Evolutionary conservation across 257 asterid species (phyloP).

Genomic region (Scutellaria barbata): DNA sequence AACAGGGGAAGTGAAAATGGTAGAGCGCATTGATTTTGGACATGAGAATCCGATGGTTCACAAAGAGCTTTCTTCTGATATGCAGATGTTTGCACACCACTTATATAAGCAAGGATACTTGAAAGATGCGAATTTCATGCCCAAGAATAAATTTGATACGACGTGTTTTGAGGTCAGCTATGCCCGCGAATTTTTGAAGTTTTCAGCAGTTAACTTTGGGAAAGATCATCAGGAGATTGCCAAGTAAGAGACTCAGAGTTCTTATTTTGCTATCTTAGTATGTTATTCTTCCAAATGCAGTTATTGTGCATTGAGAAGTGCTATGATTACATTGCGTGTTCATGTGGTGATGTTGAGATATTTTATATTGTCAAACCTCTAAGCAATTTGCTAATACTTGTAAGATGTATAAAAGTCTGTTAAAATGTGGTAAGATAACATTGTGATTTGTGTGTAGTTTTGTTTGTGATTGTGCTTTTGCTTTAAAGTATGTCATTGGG

Average conservation of each 20-base stretch:
- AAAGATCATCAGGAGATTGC: slow-evolving; percentile 68
- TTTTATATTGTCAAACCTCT: no score
- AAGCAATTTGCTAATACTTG: no score
- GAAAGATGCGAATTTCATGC: slow-evolving; percentile 54
- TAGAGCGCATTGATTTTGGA: slow-evolving; percentile 34
- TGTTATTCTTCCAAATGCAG: background rate
- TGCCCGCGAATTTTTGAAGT: slow-evolving; percentile 61
- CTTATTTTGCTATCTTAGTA: background rate
- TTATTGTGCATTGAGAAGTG: background rate
- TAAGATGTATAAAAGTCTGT: no score
- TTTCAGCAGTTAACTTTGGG: slow-evolving; percentile 69
- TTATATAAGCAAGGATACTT: slow-evolving; percentile 61
- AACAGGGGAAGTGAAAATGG: slow-evolving; percentile 11
- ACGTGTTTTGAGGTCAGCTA: slow-evolving; percentile 56
- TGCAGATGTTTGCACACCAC: slow-evolving; percentile 56
- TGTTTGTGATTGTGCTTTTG: no score
- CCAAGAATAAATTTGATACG: slow-evolving; percentile 45
- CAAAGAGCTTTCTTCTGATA: slow-evolving; percentile 69
- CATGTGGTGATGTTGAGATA: slow-evolving; percentile 6
- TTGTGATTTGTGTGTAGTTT: no score
- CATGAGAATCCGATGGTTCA: slow-evolving; percentile 51
- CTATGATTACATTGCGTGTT: slow-evolving; percentile 19
- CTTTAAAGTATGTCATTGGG: background rate
- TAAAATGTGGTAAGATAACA: no score
- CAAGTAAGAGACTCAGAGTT: slow-evolving; percentile 51